These are phyloP conservation scores for Fusarium sp. DNA, from an alignment of 2,329 filamentous ascomycete genomes.

Conservation along the genomic window DNA sequence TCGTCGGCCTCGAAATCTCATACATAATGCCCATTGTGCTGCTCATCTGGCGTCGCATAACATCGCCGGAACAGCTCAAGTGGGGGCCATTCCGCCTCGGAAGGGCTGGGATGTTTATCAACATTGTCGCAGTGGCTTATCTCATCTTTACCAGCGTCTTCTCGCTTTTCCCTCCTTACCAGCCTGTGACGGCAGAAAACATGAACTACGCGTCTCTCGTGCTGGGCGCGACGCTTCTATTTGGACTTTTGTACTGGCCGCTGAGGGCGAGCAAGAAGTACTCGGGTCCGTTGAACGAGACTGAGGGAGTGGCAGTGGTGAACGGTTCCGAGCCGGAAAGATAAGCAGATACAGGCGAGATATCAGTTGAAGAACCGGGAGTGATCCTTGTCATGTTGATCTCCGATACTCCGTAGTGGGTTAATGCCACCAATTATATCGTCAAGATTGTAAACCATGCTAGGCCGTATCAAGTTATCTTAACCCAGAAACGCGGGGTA, in stretches of 20 bases:
- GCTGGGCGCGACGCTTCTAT: constrained; percentile 15
- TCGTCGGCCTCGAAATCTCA: constrained; percentile 23
- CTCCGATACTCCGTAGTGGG: not conserved
- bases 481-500: not conserved
- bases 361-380: not conserved
- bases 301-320: constrained; percentile 3
- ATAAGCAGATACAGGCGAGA: not conserved
- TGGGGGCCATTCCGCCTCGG: constrained; percentile 32
- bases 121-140: constrained; percentile 14
- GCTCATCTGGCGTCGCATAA: constrained; percentile 25
- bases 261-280: constrained; percentile 23
- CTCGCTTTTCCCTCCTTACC: constrained; percentile 22
- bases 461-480: not conserved
- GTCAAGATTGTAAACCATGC: not conserved
- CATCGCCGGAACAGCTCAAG: constrained; percentile 1
- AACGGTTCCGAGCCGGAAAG: not conserved
- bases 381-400: not conserved
- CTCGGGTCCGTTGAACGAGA: constrained; percentile 21
- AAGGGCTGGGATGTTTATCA: constrained; percentile 18
- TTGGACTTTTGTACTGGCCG: constrained; percentile 31
- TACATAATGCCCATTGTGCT: constrained; percentile 25
- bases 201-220: constrained; percentile 22
- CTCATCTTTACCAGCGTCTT: constrained; percentile 26
- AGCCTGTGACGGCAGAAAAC: not conserved
- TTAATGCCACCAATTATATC: not conserved